Evolutionary conservation across 495 filamentous ascomycete genomes (phyloP).

Genomic region (Penicillium tannophilum): DNA sequence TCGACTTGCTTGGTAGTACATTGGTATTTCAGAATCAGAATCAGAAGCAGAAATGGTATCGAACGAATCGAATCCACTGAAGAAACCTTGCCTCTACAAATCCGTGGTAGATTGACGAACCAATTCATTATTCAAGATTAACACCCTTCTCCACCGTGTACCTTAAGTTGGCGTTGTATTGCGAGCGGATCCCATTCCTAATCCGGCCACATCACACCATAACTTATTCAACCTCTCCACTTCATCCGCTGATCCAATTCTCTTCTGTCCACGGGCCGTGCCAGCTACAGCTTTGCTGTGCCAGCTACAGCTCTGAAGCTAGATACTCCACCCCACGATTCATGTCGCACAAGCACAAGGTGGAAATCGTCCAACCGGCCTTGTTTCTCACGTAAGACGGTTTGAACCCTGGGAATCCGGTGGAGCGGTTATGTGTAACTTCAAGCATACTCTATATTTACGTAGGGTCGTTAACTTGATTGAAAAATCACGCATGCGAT

Average conservation of each 20-base stretch:
- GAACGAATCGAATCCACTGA: not conserved
- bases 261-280: conserved; percentile 15
- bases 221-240: not conserved
- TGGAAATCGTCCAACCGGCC: not conserved
- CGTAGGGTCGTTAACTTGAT: too few species aligned
- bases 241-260: conserved; percentile 2
- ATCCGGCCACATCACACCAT: conserved; percentile 5
- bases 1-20: not conserved
- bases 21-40: not conserved
- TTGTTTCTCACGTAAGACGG: too few species aligned
- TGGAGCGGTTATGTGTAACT: not conserved
- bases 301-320: conserved; percentile 14
- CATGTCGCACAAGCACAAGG: not conserved
- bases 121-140: not conserved
- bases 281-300: conserved; percentile 18
- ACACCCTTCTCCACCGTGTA: not conserved
- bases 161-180: not conserved
- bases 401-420: not conserved
- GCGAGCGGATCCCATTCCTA: not conserved
- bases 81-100: not conserved
- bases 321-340: not conserved
- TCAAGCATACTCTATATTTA: not conserved
- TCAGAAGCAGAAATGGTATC: not conserved
- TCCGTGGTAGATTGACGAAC: not conserved
- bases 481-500: not conserved